Evolutionary conservation across 176 grass and related monocot species (phyloP).

Genomic region (Zea luxurians): DNA sequence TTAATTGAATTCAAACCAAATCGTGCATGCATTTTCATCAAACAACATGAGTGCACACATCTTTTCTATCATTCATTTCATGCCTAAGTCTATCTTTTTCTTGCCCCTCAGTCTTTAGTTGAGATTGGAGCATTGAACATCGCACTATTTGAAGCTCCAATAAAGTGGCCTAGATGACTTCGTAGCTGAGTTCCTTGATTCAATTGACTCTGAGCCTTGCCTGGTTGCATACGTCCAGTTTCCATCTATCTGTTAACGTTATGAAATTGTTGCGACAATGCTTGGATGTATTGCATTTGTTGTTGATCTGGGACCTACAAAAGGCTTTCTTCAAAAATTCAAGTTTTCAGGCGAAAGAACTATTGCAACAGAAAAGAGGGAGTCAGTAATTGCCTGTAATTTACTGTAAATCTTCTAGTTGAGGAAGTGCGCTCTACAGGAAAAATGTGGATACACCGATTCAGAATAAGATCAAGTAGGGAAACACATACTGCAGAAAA

Average conservation of each 20-base stretch:
- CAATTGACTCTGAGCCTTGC: slow-evolving; percentile 72
- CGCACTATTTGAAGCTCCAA: slow-evolving; percentile 68
- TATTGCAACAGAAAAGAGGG: slow-evolving; percentile 15
- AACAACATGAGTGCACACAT: too few relatives aligned
- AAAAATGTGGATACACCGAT: slow-evolving; percentile 2
- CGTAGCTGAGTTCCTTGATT: slow-evolving; percentile 83
- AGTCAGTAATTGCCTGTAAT: slow-evolving; percentile 57
- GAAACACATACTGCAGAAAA: not conserved
- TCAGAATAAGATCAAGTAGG: not conserved
- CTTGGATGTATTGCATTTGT: slow-evolving; percentile 81
- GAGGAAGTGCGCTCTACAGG: slow-evolving; percentile 71
- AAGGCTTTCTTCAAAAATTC: slow-evolving; percentile 23
- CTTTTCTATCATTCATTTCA: too few relatives aligned
- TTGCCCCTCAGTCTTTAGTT: too few relatives aligned
- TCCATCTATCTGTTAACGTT: slow-evolving; percentile 59
- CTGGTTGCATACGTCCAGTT: slow-evolving; percentile 62
- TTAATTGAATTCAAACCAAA: too few relatives aligned
- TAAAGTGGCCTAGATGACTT: slow-evolving; percentile 74
- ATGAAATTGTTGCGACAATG: slow-evolving; percentile 79
- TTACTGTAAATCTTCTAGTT: slow-evolving; percentile 82
- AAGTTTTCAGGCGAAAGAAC: slow-evolving; percentile 21
- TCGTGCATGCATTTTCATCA: too few relatives aligned
- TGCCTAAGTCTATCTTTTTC: too few relatives aligned
- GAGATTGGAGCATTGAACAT: slow-evolving; percentile 61
- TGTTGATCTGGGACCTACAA: slow-evolving; percentile 58